Evolutionary conservation across 108 stramenopile species (phyloP).

Genomic region (Nitzschia inconspicua): DNA sequence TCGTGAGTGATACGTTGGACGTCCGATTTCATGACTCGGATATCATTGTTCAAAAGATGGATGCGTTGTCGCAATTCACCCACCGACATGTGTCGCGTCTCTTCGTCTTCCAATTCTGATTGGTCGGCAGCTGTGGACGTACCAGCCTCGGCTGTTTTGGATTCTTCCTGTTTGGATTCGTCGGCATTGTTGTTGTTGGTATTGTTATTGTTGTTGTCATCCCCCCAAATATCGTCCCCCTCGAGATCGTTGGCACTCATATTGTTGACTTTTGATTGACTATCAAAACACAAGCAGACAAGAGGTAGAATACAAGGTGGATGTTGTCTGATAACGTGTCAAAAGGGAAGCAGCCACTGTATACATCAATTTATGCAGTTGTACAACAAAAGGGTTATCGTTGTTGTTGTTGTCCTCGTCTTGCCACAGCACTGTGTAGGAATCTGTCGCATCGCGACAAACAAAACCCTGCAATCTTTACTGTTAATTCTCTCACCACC

Average conservation of each 20-base stretch:
- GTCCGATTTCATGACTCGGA: slow-evolving; percentile 96
- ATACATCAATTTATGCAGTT: no score
- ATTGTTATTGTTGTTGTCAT: slow-evolving; percentile 36
- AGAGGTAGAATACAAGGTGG: no score
- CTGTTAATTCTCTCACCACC: no score
- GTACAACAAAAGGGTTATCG: no score
- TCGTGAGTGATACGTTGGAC: slow-evolving; percentile 95
- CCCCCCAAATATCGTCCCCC: slow-evolving; percentile 95
- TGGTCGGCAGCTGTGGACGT: slow-evolving; percentile 17
- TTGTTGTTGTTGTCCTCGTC: no score
- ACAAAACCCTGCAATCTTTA: no score
- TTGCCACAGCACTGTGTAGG: no score
- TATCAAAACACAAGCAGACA: no score
- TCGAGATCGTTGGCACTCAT: slow-evolving; percentile 83
- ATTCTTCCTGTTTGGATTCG: slow-evolving; percentile 23
- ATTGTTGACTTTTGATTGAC: no score
- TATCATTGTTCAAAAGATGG: slow-evolving; percentile 95
- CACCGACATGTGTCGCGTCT: slow-evolving; percentile 83
- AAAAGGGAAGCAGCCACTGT: no score
- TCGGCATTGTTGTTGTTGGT: slow-evolving; percentile 20
- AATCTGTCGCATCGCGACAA: no score
- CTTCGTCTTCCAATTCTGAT: slow-evolving; percentile 65
- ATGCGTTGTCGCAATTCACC: slow-evolving; percentile 95
- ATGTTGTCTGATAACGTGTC: no score
- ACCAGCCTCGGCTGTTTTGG: background rate